A percentile compares a stretch with the other conserved stretches of the same genome.
These are phyloP conservation scores for Penicillium waksmanii DNA, from an alignment of 495 filamentous ascomycete species.

Conservation along the genomic window DNA sequence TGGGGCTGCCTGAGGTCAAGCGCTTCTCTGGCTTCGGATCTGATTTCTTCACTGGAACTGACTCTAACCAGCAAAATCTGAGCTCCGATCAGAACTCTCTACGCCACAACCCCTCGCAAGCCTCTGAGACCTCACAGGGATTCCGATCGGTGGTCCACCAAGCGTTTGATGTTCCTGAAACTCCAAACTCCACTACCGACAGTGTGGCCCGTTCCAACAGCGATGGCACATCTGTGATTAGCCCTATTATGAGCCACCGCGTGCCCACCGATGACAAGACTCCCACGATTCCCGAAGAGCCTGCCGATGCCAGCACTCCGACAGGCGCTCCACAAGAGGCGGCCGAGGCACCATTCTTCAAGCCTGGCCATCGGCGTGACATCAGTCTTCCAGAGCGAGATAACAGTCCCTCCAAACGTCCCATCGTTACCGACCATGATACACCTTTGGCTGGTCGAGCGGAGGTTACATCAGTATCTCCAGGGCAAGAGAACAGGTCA, in stretches of 20 bases:
- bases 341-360: slow-evolving; percentile 38
- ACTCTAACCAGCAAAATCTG: slow-evolving; percentile 22
- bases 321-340: slow-evolving; percentile 28
- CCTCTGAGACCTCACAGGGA: slow-evolving; percentile 35
- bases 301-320: slow-evolving; percentile 40
- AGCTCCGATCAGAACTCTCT: slow-evolving; percentile 32
- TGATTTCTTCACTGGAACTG: slow-evolving; percentile 34
- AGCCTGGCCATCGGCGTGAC: slow-evolving; percentile 62
- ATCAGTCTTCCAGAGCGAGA: slow-evolving; percentile 63
- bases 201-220: slow-evolving; percentile 64
- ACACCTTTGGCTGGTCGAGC: slow-evolving; percentile 45
- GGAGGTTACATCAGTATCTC: slow-evolving; percentile 45
- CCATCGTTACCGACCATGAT: slow-evolving; percentile 51
- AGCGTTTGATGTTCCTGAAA: slow-evolving; percentile 69
- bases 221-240: slow-evolving; percentile 66
- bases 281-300: slow-evolving; percentile 62
- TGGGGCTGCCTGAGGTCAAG: slow-evolving; percentile 62
- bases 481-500: slow-evolving; percentile 17
- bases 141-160: slow-evolving; percentile 71
- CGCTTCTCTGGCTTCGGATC: slow-evolving; percentile 68
- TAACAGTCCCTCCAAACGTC: slow-evolving; percentile 65
- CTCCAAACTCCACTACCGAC: slow-evolving; percentile 54
- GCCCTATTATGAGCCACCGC: slow-evolving; percentile 65
- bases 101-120: slow-evolving; percentile 57
- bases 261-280: slow-evolving; percentile 47